Percentiles rank a stretch among this genome's conserved stretches.
phyloP scores from a whole-genome alignment of 2,329 filamentous ascomycete genomes.

The Diaporthe citri region DNA sequence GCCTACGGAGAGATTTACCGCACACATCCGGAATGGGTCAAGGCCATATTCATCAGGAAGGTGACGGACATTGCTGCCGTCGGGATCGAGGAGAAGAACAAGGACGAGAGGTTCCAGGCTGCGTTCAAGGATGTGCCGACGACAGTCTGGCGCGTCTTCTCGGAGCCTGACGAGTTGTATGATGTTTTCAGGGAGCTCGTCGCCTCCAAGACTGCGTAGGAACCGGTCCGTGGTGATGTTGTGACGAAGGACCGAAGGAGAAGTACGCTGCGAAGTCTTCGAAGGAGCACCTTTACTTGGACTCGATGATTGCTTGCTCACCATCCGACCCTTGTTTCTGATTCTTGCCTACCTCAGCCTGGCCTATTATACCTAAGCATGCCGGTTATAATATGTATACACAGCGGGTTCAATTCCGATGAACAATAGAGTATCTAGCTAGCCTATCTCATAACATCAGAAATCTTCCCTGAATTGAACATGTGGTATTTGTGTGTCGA shows the following conservation, averaged over 20 bases:
- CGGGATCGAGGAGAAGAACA: constrained; percentile 80
- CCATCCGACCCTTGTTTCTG: neutral
- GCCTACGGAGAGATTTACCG: constrained; percentile 84
- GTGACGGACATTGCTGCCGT: constrained; percentile 79
- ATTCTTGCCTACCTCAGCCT: neutral
- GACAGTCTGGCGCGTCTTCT: constrained; percentile 84
- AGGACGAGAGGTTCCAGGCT: constrained; percentile 80
- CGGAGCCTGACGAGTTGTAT: constrained; percentile 77
- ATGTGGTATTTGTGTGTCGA: neutral
- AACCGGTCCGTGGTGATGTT: neutral
- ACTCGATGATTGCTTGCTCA: neutral
- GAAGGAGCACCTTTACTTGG: constrained; percentile 14
- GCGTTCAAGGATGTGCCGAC: constrained; percentile 83
- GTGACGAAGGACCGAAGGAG: neutral
- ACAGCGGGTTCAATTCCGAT: neutral
- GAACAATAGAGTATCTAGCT: neutral
- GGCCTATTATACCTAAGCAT: neutral
- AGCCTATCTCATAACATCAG: neutral
- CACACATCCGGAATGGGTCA: constrained; percentile 80
- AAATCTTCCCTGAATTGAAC: neutral
- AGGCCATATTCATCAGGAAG: constrained; percentile 86
- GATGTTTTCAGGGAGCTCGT: constrained; percentile 51
- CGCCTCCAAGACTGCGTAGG: neutral
- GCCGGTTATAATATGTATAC: neutral
- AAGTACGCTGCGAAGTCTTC: neutral